Conservation (phyloP, 2,329 filamentous ascomycete species). For the Venturia aucupariae region DNA sequence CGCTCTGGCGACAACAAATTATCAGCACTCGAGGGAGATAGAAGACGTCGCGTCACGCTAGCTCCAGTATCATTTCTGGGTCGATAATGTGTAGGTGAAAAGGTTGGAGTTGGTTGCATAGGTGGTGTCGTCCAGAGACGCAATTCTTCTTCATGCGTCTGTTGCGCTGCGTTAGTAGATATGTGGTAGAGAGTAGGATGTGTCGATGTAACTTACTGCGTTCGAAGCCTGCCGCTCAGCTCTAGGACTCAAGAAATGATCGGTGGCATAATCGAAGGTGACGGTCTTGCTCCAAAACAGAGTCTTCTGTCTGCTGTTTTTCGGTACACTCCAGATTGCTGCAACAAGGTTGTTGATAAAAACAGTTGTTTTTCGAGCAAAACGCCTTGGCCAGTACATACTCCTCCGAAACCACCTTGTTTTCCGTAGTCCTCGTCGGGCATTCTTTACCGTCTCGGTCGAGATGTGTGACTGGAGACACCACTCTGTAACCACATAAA, state of each 20-base stretch:
- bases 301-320: background rate
- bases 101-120: background rate
- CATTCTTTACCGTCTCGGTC: slow-evolving; percentile 11
- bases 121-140: background rate
- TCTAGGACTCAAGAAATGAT: background rate
- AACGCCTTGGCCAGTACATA: slow-evolving; percentile 8
- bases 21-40: background rate
- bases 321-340: background rate
- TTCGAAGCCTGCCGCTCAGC: background rate
- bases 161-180: background rate
- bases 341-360: background rate
- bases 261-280: background rate
- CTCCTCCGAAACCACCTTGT: slow-evolving; percentile 12
- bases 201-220: background rate
- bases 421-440: slow-evolving; percentile 8
- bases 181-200: background rate
- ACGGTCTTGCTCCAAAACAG: slow-evolving; percentile 7
- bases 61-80: background rate
- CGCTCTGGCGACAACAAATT: background rate
- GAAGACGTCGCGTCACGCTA: background rate
- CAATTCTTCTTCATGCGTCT: background rate
- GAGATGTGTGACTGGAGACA: slow-evolving; percentile 14
- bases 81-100: background rate
- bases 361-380: background rate
- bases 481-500: slow-evolving; percentile 15